Conservation (phyloP, 1,284 basidiomycete genomes). For the Pyrrhoderma lamaoense region DNA sequence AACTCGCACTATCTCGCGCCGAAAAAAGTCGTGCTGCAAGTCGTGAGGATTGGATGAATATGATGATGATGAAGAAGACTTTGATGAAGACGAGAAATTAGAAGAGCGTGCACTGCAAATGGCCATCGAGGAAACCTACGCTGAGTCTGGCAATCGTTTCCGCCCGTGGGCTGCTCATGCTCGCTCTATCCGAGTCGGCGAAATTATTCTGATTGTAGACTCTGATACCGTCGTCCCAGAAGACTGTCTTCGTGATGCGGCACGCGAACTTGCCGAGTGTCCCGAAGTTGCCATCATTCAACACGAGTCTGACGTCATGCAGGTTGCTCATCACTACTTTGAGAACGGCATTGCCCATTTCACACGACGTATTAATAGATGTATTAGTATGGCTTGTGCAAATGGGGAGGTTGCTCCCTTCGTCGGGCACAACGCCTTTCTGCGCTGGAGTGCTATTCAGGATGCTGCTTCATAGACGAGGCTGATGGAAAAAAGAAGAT, state of each 20-base stretch:
- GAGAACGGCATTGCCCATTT: slow-evolving; percentile 83
- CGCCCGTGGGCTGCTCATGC: slow-evolving; percentile 62
- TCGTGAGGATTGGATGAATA: slow-evolving; percentile 25
- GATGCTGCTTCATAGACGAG: slow-evolving; percentile 68
- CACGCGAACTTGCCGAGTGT: slow-evolving; percentile 67
- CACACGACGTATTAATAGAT: slow-evolving; percentile 70
- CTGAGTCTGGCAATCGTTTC: slow-evolving; percentile 46
- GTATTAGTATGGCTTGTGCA: slow-evolving; percentile 67
- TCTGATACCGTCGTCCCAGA: slow-evolving; percentile 83
- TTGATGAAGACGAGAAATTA: slow-evolving; percentile 31
- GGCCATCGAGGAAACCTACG: slow-evolving; percentile 61
- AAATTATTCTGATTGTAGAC: slow-evolving; percentile 66
- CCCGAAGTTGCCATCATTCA: slow-evolving; percentile 81
- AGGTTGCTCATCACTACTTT: slow-evolving; percentile 81
- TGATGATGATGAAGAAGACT: slow-evolving; percentile 22
- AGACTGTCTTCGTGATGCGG: slow-evolving; percentile 82
- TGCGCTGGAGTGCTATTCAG: slow-evolving; percentile 80
- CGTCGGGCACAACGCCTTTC: slow-evolving; percentile 84
- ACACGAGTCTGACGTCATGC: slow-evolving; percentile 81
- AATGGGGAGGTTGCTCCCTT: slow-evolving; percentile 83
- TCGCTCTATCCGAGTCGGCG: slow-evolving; percentile 50
- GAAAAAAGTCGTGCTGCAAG: slow-evolving; percentile 31
- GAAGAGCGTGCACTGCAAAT: slow-evolving; percentile 59
- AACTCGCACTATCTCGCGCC: slow-evolving; percentile 19
- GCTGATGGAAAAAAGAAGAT: slow-evolving; percentile 63